Base-by-base conservation (phyloP, 352 stramenopile genomes). In the Phytophthora cryptogea region DNA sequence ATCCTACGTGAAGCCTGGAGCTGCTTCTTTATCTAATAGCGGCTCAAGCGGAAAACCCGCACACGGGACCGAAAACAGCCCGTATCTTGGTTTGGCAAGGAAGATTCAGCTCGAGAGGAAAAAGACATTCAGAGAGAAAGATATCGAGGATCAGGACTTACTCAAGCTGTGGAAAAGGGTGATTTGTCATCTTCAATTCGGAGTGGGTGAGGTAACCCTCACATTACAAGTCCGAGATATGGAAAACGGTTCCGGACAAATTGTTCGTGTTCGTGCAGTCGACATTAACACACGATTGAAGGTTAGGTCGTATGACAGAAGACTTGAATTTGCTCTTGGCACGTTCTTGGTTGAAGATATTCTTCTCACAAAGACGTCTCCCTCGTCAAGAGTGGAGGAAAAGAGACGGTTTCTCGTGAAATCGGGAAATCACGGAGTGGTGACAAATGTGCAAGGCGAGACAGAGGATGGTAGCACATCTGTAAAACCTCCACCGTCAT, bases 141-240 rank as follows among this genome's bases (percentile, higher is more conserved):
- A 88, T 8, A 73, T 88, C 16, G 67, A 86, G 8, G 79, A 89
- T 40, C 60, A 78, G n/a, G 81, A 90, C 45, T 63, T 94, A 43
- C 58, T 92, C 1, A 95, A 92, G 54, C 45, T 95, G 23, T 92
- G 83, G 81, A 85, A 86, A 55, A 83, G 86, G 14, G 68, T 90
- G 27, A 58, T 87, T 16, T 88, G 81, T 43, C 50, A 83, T 40
- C 51, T 86, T 11, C 69, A 82, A 46, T 90, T 90, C 59, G 70
- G 71, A 8, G 74, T 90, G 16, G 66, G 71, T 14, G 68, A 86
- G 23, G 59, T 89, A 33, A 73, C 63, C 4, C 53, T 90, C 9
- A 75, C 69, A 16, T 63, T 90, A 26, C 72, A 86, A 68, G 70
- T 91, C 37, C 68, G 67, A 27, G 81, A 87, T 45, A 59, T 84